Base-by-base conservation (phyloP, 441 rosid species). In the Viola pubescens region DNA sequence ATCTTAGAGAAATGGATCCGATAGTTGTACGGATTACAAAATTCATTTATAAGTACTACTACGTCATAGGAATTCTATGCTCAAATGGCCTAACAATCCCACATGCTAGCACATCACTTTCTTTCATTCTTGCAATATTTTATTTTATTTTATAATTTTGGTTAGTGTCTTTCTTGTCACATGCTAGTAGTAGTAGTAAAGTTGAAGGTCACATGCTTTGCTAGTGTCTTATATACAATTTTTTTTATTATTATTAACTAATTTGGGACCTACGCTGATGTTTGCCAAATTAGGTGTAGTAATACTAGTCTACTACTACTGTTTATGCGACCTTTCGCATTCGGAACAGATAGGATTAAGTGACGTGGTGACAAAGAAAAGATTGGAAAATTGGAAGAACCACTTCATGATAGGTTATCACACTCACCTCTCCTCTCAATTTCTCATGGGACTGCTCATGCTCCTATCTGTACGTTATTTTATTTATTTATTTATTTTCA, bases 301-400 rank as follows among this genome's bases (percentile, higher is more conserved):
- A 42, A 0, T 42, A 42, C 7, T 42, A 42, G 9, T 42, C 9
- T 5, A 2, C 9, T 42, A 42, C 6, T 5, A 5, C 7, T 6
- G 46, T 43, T 43, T 6, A 1, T 9, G 54, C 72, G 86, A 56
- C 88, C 82, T 62, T 78, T 81, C 62, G 64, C 56, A 67, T 58
- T 37, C 66, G 65, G 65, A 77, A 77, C 52, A 60, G 87, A 75
- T 67, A 56, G 38, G 73, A 50, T 75, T 48, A 26, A 61, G 39
- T 65, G 53, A 73, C 61, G 70, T 52, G 61, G 67, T 64, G 12
- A 43, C 64, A 52, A 44, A 53, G 2, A 8, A 52, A 46, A 8
- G 48, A 6, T 59, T 44, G 34, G 34, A 26, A 26, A 26, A 26
- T 26, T 26, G 34, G 34, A 26, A 26, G 2, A 26, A 0, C 2